These are phyloP conservation scores for Erodium chrysanthum DNA, from an alignment of 441 rosid species.

Conservation along the genomic window DNA sequence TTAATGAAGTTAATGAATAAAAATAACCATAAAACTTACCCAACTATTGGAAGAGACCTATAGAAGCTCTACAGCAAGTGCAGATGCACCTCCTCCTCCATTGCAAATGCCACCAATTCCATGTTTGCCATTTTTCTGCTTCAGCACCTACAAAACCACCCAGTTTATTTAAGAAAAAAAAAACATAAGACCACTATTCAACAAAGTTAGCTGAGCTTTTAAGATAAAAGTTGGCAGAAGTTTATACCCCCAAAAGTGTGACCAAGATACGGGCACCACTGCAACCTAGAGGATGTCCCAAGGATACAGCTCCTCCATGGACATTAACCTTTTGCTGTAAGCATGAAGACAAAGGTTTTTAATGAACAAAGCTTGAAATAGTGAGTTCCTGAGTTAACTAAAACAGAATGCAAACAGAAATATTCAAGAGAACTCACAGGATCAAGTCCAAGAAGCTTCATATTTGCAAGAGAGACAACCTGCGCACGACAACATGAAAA, in stretches of 20 bases:
- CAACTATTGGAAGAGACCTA: constrained; percentile 20
- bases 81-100: constrained; percentile 97
- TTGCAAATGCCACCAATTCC: constrained; percentile 93
- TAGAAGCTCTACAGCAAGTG: constrained; percentile 68
- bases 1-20: not conserved
- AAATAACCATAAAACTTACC: constrained; percentile 20
- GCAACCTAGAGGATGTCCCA: constrained; percentile 97
- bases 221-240: not conserved
- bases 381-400: not conserved
- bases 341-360: not conserved
- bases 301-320: constrained; percentile 87
- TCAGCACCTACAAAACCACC: constrained; percentile 42
- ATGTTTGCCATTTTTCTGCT: constrained; percentile 55
- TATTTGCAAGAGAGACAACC: constrained; percentile 92
- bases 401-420: not conserved
- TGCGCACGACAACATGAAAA: constrained; percentile 22
- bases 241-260: constrained; percentile 75
- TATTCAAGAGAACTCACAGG: constrained; percentile 46
- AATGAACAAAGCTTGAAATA: not conserved
- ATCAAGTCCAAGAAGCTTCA: constrained; percentile 64
- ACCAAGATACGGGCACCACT: constrained; percentile 90
- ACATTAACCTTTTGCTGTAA: constrained; percentile 73
- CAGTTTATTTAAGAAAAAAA: not conserved
- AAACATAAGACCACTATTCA: not conserved
- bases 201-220: not conserved